Percentiles rank a stretch among this genome's conserved stretches.
Conservation (phyloP, 768 basidiomycete genomes). For the Dendrothele bispora region DNA sequence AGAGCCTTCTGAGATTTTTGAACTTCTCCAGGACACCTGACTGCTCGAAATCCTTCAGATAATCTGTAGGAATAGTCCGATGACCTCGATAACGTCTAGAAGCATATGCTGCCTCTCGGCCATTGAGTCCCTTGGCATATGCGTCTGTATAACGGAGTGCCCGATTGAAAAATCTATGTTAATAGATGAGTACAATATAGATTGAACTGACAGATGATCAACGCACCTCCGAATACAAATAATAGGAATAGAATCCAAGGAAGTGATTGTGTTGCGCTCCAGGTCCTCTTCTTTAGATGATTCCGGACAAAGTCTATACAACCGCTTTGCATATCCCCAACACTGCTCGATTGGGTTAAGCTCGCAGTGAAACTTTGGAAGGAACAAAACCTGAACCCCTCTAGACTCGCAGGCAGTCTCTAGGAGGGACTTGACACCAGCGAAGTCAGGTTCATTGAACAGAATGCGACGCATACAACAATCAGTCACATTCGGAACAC, state of each 20-base stretch:
- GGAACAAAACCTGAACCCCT: conserved; percentile 24
- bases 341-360: conserved; percentile 26
- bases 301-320: conserved; percentile 16
- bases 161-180: no score
- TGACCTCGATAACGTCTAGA: no score
- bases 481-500: conserved; percentile 4
- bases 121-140: no score
- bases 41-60: no score
- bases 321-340: conserved; percentile 21
- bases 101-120: no score
- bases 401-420: conserved; percentile 13
- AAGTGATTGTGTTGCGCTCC: conserved; percentile 21
- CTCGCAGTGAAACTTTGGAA: conserved; percentile 30
- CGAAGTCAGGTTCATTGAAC: conserved; percentile 27
- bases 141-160: no score
- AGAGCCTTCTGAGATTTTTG: no score
- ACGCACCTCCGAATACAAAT: conserved; percentile 13
- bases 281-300: conserved; percentile 24
- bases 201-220: no score
- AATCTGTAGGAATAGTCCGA: no score
- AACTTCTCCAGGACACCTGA: no score
- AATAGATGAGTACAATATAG: no score
- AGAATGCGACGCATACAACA: conserved; percentile 27
- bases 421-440: conserved; percentile 2
- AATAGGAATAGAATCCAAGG: conserved; percentile 23